Evolutionary conservation across 1,284 basidiomycete species (phyloP).

Genomic region (Cerioporus squamosus): DNA sequence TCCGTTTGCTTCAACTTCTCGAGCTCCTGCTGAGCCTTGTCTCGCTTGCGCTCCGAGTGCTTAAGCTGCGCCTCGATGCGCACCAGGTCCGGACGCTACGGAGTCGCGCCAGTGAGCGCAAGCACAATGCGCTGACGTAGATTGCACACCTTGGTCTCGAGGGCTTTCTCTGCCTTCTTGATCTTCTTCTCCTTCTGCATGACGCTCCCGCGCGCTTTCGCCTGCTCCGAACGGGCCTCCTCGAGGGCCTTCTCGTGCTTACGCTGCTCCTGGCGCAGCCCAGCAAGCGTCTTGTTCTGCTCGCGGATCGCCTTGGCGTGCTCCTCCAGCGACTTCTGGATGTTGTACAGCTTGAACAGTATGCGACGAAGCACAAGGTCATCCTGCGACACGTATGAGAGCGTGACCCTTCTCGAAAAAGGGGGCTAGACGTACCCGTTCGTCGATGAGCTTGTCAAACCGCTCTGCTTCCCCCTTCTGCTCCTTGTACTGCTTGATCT

Average conservation of each 20-base stretch:
- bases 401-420: background rate
- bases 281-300: slow-evolving; percentile 72
- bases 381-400: slow-evolving; percentile 55
- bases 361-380: slow-evolving; percentile 81
- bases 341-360: slow-evolving; percentile 91
- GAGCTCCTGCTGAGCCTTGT: slow-evolving; percentile 67
- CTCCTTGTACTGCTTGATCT: slow-evolving; percentile 97
- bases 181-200: slow-evolving; percentile 38
- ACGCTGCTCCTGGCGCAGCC: slow-evolving; percentile 71
- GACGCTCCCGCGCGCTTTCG: slow-evolving; percentile 65
- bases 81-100: slow-evolving; percentile 82
- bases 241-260: slow-evolving; percentile 75
- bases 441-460: slow-evolving; percentile 80
- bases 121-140: background rate
- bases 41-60: slow-evolving; percentile 80
- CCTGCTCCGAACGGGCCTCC: slow-evolving; percentile 79
- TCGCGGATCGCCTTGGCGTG: slow-evolving; percentile 73
- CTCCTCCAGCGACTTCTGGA: slow-evolving; percentile 79
- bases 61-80: slow-evolving; percentile 86
- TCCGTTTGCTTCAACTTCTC: slow-evolving; percentile 75
- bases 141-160: slow-evolving; percentile 64
- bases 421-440: slow-evolving; percentile 54
- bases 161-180: slow-evolving; percentile 38
- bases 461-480: slow-evolving; percentile 94
- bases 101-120: background rate